phyloP scores from a whole-genome alignment of 2,329 filamentous ascomycete genomes.

The Fusarium coicis region DNA sequence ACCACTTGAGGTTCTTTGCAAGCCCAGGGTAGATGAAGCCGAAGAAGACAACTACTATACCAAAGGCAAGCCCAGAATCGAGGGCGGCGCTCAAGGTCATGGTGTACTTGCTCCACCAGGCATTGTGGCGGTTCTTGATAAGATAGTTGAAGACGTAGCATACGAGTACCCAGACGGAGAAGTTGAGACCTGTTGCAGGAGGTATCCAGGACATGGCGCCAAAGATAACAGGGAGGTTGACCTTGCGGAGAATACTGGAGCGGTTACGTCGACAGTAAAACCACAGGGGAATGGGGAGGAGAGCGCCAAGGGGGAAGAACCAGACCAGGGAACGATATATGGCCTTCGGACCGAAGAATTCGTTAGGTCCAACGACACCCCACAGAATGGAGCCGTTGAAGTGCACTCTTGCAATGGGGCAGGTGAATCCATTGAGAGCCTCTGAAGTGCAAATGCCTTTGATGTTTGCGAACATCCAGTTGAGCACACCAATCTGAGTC shows the following conservation, averaged over 20 bases:
- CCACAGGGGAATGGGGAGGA: constrained; percentile 81
- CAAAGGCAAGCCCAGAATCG: constrained; percentile 84
- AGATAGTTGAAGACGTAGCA: constrained; percentile 87
- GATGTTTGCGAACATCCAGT: constrained; percentile 89
- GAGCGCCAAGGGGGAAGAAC: constrained; percentile 81
- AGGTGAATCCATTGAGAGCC: constrained; percentile 89
- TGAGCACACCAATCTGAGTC: constrained; percentile 85
- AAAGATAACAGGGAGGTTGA: constrained; percentile 85
- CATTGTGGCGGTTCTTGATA: constrained; percentile 73
- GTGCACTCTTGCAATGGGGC: constrained; percentile 86
- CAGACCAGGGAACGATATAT: constrained; percentile 82
- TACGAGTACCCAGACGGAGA: constrained; percentile 86
- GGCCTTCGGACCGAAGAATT: constrained; percentile 82
- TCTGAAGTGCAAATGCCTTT: constrained; percentile 79
- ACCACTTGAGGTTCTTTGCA: constrained; percentile 81
- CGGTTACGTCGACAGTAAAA: constrained; percentile 70
- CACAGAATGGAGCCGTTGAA: constrained; percentile 92
- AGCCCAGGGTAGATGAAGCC: constrained; percentile 84
- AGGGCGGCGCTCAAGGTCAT: constrained; percentile 88
- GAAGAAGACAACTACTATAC: constrained; percentile 86
- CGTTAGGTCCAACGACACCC: constrained; percentile 84
- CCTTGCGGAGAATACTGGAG: constrained; percentile 74
- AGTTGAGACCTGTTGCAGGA: constrained; percentile 87
- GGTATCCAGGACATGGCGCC: constrained; percentile 88
- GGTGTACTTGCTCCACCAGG: constrained; percentile 92